Evolutionary conservation across 2,329 filamentous ascomycete genomes (phyloP).

Genomic region (Pochonia chlamydosporia): DNA sequence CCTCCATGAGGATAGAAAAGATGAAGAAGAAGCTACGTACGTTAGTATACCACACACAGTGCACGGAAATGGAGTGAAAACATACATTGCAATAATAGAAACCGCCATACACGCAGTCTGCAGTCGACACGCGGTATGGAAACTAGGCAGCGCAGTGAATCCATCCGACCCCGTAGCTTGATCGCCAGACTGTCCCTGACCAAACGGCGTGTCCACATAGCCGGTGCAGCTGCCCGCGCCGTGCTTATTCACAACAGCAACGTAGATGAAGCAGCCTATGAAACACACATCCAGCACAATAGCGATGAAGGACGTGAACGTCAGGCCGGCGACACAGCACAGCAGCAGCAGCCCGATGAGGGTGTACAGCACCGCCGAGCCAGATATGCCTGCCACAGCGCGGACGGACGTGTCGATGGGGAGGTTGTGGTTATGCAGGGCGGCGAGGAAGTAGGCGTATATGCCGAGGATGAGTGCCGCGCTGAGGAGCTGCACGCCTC

Average conservation of each 20-base stretch:
- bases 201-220: slow-evolving; percentile 61
- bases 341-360: slow-evolving; percentile 67
- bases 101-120: slow-evolving; percentile 75
- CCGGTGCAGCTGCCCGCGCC: slow-evolving; percentile 60
- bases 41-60: background rate
- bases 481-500: slow-evolving; percentile 67
- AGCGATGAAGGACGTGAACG: slow-evolving; percentile 65
- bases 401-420: slow-evolving; percentile 59
- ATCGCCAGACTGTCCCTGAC: slow-evolving; percentile 51
- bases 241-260: slow-evolving; percentile 67
- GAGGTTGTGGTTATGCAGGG: slow-evolving; percentile 59
- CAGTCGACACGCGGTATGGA: slow-evolving; percentile 58
- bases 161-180: slow-evolving; percentile 41
- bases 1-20: slow-evolving; percentile 62
- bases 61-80: background rate
- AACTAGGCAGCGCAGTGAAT: slow-evolving; percentile 43
- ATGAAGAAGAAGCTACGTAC: slow-evolving; percentile 72
- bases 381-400: slow-evolving; percentile 74
- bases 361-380: slow-evolving; percentile 68
- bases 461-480: slow-evolving; percentile 69
- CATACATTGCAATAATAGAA: slow-evolving; percentile 69
- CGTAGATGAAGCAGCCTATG: slow-evolving; percentile 70
- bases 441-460: slow-evolving; percentile 79
- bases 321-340: slow-evolving; percentile 71
- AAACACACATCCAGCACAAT: slow-evolving; percentile 75